Evolutionary conservation across 2,329 filamentous ascomycete species (phyloP).

Genomic region (Talaromyces rugulosus): DNA sequence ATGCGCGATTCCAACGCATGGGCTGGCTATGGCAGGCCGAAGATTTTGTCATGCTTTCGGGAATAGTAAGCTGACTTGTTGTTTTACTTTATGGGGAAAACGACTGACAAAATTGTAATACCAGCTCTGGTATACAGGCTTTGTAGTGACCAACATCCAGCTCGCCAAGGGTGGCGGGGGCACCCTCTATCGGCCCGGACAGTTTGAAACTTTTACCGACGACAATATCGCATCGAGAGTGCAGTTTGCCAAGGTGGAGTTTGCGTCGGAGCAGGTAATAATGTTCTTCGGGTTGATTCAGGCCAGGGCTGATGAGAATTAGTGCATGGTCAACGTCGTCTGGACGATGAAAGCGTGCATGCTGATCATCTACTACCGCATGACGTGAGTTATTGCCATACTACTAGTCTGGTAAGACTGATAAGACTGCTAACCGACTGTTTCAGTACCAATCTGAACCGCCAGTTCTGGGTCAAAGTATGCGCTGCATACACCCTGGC

Average conservation of each 20-base stretch:
- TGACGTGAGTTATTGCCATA: constrained; percentile 31
- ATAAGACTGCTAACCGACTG: constrained; percentile 15
- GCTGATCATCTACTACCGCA: constrained; percentile 46
- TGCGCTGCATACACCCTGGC: constrained; percentile 41
- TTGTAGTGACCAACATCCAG: constrained; percentile 12
- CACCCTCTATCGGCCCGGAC: constrained; percentile 8
- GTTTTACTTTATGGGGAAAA: neutral
- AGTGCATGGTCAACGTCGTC: constrained; percentile 13
- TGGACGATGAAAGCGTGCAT: constrained; percentile 44
- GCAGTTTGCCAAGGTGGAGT: constrained; percentile 9
- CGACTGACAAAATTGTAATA: neutral
- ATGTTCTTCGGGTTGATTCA: neutral
- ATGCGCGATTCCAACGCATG: constrained; percentile 7
- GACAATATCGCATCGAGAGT: constrained; percentile 6
- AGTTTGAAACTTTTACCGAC: constrained; percentile 6
- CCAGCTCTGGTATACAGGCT: constrained; percentile 9
- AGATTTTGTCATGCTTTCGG: constrained; percentile 9
- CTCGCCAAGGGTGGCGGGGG: constrained; percentile 11
- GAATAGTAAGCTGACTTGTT: constrained; percentile 1
- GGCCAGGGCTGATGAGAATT: neutral
- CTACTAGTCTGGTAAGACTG: neutral
- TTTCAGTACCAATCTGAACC: constrained; percentile 21
- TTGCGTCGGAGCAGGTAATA: constrained; percentile 12
- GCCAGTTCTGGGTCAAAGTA: constrained; percentile 35
- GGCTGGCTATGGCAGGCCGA: constrained; percentile 11